phyloP scores from a whole-genome alignment of 2,329 filamentous ascomycete species.

The Aspergillus thermomutatus region DNA sequence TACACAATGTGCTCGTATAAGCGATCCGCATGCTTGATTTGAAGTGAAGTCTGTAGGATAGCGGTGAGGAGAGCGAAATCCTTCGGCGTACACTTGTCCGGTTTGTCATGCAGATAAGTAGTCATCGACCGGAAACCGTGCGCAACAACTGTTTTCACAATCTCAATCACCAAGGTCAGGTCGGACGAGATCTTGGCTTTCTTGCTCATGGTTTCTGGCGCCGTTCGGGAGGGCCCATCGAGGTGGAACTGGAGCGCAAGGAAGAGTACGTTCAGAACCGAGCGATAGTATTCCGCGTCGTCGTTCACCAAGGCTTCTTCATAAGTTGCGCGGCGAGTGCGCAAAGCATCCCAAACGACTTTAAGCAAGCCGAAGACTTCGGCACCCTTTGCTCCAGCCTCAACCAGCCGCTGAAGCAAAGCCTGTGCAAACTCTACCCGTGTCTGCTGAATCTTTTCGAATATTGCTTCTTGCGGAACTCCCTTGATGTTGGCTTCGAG shows the following conservation, averaged over 20 bases:
- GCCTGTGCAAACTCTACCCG: slow-evolving; percentile 79
- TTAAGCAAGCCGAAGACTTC: slow-evolving; percentile 55
- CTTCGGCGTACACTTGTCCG: slow-evolving; percentile 63
- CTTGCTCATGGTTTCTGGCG: slow-evolving; percentile 33
- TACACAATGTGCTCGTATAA: slow-evolving; percentile 68
- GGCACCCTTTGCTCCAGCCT: slow-evolving; percentile 47
- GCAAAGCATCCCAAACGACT: slow-evolving; percentile 60
- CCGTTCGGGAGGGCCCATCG: slow-evolving; percentile 30
- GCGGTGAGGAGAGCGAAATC: slow-evolving; percentile 86
- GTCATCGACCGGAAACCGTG: slow-evolving; percentile 80
- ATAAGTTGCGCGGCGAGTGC: slow-evolving; percentile 54
- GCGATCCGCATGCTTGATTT: slow-evolving; percentile 71
- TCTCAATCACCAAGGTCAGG: slow-evolving; percentile 67
- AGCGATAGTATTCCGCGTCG: slow-evolving; percentile 72
- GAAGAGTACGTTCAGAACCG: slow-evolving; percentile 79
- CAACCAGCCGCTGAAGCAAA: slow-evolving; percentile 74
- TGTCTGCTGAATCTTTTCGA: slow-evolving; percentile 70
- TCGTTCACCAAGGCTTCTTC: slow-evolving; percentile 56
- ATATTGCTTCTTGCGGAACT: slow-evolving; percentile 75
- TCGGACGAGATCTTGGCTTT: slow-evolving; percentile 39
- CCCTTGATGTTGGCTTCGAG: slow-evolving; percentile 71
- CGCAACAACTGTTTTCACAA: slow-evolving; percentile 74
- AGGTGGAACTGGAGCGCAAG: slow-evolving; percentile 64
- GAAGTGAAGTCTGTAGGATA: slow-evolving; percentile 78
- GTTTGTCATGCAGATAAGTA: slow-evolving; percentile 73